Percentiles rank a stretch among this genome's conserved stretches.
Evolutionary conservation across 2,329 filamentous ascomycete genomes (phyloP).

Genomic region (Clonostachys solani): DNA sequence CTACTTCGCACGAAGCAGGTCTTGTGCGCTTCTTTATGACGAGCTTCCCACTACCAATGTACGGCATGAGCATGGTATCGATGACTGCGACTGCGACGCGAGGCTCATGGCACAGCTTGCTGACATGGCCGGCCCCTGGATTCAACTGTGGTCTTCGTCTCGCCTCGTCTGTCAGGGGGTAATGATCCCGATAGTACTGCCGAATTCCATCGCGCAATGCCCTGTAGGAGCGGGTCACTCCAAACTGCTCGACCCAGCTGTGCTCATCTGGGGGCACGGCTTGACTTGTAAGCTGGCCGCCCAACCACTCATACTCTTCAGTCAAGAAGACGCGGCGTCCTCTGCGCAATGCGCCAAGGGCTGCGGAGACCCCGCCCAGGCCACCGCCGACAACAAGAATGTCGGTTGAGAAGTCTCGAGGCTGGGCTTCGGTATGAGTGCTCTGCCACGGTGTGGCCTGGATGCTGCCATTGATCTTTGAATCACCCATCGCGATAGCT

Average conservation of each 20-base stretch:
- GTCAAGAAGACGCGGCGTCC: slow-evolving; percentile 14
- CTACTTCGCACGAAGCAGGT: slow-evolving; percentile 11
- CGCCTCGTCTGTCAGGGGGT: slow-evolving; percentile 15
- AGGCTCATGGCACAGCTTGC: slow-evolving; percentile 18
- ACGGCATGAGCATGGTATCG: slow-evolving; percentile 16
- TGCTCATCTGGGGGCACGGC: slow-evolving; percentile 19
- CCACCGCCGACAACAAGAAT: slow-evolving; percentile 15
- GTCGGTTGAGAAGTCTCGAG: slow-evolving; percentile 10
- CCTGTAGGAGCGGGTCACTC: slow-evolving; percentile 16
- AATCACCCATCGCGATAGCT: neutral
- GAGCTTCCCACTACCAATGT: slow-evolving; percentile 13
- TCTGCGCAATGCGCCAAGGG: slow-evolving; percentile 15
- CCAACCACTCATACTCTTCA: slow-evolving; percentile 19
- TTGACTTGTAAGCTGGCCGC: slow-evolving; percentile 17
- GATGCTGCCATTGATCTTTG: neutral
- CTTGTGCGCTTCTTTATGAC: slow-evolving; percentile 11
- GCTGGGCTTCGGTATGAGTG: neutral
- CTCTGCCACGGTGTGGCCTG: slow-evolving; percentile 1
- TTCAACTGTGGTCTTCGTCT: slow-evolving; percentile 14
- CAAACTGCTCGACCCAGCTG: slow-evolving; percentile 19
- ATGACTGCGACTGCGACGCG: slow-evolving; percentile 18
- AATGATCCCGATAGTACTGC: slow-evolving; percentile 16
- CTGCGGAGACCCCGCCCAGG: slow-evolving; percentile 16
- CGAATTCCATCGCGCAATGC: slow-evolving; percentile 13
- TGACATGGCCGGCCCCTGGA: slow-evolving; percentile 17